These are phyloP conservation scores for Thielaviopsis populi DNA, from an alignment of 2,329 filamentous ascomycete species.

Conservation along the genomic window DNA sequence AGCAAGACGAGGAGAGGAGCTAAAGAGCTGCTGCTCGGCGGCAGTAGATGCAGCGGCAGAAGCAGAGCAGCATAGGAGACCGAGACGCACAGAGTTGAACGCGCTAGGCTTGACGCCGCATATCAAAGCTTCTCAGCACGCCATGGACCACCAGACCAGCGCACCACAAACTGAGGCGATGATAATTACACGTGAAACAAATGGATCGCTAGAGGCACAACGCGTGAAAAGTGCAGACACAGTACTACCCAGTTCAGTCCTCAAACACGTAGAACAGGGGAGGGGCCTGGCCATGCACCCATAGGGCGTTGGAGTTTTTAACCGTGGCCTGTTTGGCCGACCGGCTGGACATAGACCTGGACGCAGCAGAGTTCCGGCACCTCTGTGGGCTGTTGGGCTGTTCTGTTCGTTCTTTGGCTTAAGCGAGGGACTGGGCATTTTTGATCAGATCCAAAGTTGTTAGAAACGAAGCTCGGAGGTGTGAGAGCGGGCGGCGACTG, in stretches of 20 bases:
- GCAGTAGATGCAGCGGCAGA: too few species aligned
- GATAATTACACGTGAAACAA: constrained; percentile 4
- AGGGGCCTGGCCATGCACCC: not conserved
- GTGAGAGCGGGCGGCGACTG: too few species aligned
- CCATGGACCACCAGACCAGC: not conserved
- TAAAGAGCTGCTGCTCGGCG: too few species aligned
- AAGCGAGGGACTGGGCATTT: not conserved
- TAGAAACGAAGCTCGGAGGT: not conserved
- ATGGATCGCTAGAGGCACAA: not conserved
- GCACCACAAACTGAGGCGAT: not conserved
- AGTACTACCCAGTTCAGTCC: not conserved
- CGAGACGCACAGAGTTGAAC: too few species aligned
- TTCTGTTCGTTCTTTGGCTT: not conserved
- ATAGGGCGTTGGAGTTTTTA: not conserved
- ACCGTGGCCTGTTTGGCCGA: not conserved
- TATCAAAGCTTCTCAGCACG: too few species aligned
- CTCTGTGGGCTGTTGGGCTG: not conserved
- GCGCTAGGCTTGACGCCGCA: too few species aligned
- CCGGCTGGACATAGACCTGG: not conserved
- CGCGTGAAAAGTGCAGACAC: not conserved
- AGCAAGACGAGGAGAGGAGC: too few species aligned
- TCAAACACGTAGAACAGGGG: not conserved
- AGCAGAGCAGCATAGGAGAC: too few species aligned
- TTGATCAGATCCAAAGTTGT: not conserved
- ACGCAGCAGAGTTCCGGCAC: not conserved